Conservation (phyloP, 805 yeast species). For the Myxozyma sirexii region DNA sequence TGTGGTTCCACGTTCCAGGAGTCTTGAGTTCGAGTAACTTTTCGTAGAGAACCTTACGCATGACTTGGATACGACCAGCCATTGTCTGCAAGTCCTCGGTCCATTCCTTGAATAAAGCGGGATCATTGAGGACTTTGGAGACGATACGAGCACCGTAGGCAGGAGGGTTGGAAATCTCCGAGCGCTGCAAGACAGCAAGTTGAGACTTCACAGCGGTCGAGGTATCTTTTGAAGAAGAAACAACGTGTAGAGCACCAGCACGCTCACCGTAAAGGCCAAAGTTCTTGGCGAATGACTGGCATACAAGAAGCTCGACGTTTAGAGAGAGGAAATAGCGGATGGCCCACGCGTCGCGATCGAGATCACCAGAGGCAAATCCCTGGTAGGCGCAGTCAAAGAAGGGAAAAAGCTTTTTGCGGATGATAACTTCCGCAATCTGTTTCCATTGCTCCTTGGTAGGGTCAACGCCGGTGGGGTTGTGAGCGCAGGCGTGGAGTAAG, state of each 20-base stretch:
- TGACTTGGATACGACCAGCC: constrained; percentile 78
- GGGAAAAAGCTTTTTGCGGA: constrained; percentile 63
- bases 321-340: constrained; percentile 57
- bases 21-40: constrained; percentile 65
- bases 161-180: constrained; percentile 92
- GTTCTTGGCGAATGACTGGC: constrained; percentile 96
- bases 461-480: constrained; percentile 96
- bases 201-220: constrained; percentile 70
- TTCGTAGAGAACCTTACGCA: constrained; percentile 71
- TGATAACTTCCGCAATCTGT: constrained; percentile 58
- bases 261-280: constrained; percentile 98
- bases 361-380: constrained; percentile 92
- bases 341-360: constrained; percentile 82
- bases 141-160: constrained; percentile 94
- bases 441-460: constrained; percentile 85
- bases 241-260: constrained; percentile 87
- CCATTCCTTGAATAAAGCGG: constrained; percentile 79
- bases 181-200: constrained; percentile 70
- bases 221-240: constrained; percentile 49
- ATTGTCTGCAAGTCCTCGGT: constrained; percentile 77
- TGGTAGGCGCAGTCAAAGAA: constrained; percentile 95
- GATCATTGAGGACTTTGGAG: constrained; percentile 66
- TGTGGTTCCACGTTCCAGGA: constrained; percentile 93
- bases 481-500: constrained; percentile 93
- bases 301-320: constrained; percentile 66